Evolutionary conservation across 768 basidiomycete species (phyloP).

Genomic region (Kwoniella pini): DNA sequence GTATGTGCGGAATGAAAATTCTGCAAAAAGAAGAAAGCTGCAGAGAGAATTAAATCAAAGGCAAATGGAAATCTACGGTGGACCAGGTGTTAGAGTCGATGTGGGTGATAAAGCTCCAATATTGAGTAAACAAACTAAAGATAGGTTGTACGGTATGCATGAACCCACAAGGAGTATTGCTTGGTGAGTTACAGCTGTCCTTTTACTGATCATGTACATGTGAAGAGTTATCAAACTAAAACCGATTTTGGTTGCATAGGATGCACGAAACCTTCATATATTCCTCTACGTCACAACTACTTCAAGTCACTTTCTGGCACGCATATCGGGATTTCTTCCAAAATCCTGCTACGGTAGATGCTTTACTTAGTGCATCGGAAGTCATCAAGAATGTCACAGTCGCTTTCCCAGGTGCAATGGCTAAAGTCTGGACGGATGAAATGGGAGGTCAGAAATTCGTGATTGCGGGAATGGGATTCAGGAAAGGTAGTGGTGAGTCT

Average conservation of each 20-base stretch:
- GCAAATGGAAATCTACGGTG: constrained; percentile 29
- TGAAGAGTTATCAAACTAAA: background rate
- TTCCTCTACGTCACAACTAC: constrained; percentile 74
- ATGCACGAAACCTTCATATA: constrained; percentile 86
- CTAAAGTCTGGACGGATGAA: constrained; percentile 73
- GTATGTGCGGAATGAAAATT: constrained; percentile 20
- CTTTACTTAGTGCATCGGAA: constrained; percentile 77
- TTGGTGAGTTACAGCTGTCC: constrained; percentile 47
- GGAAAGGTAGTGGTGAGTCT: constrained; percentile 44
- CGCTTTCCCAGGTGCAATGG: constrained; percentile 80
- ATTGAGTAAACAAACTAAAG: constrained; percentile 17
- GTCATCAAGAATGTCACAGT: constrained; percentile 89
- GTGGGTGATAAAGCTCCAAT: constrained; percentile 38
- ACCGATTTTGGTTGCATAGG: no score
- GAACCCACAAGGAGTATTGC: constrained; percentile 45
- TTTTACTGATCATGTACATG: no score
- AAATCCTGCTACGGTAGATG: constrained; percentile 51
- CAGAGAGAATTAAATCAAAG: constrained; percentile 36
- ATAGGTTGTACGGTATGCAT: constrained; percentile 34
- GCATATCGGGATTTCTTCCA: constrained; percentile 83
- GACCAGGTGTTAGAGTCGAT: constrained; percentile 18
- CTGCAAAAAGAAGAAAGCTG: constrained; percentile 21
- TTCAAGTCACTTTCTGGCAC: constrained; percentile 94
- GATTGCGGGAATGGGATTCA: constrained; percentile 74
- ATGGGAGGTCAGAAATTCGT: constrained; percentile 63